Conservation (phyloP, 2,329 filamentous ascomycete species). For the Atkinsonella texensis region DNA sequence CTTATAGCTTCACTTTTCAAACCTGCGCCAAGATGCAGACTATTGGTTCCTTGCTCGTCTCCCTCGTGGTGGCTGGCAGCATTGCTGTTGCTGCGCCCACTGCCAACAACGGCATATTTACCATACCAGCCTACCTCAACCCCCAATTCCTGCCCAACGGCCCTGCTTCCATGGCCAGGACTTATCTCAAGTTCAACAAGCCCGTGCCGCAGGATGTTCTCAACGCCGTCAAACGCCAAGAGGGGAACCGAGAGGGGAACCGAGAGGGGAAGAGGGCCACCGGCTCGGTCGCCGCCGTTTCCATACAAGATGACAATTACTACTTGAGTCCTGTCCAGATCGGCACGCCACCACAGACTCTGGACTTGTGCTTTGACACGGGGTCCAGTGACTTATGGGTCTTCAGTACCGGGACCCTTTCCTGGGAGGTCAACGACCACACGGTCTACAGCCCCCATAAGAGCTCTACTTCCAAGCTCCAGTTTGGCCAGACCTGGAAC, state of each 20-base stretch:
- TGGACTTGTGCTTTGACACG: constrained; percentile 13
- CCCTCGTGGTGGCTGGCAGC: constrained; percentile 10
- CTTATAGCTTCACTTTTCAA: neutral
- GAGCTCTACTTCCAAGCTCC: constrained; percentile 25
- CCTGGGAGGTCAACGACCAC: constrained; percentile 25
- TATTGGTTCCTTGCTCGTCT: constrained; percentile 11
- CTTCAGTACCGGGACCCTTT: constrained; percentile 31
- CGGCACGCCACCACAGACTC: constrained; percentile 11
- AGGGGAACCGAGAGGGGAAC: no score
- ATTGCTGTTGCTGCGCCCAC: constrained; percentile 8
- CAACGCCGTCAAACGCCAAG: neutral
- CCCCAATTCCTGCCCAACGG: constrained; percentile 6
- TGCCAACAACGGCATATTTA: neutral
- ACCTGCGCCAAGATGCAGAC: constrained; percentile 9
- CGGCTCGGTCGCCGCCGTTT: constrained; percentile 7
- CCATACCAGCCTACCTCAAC: constrained; percentile 8
- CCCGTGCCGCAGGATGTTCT: constrained; percentile 7
- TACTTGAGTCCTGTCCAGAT: constrained; percentile 11
- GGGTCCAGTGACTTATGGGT: constrained; percentile 18
- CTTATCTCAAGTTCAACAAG: constrained; percentile 9
- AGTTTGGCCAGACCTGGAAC: constrained; percentile 27
- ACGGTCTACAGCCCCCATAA: constrained; percentile 25
- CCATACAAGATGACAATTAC: constrained; percentile 8
- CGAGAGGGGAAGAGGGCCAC: neutral
- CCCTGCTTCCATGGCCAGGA: constrained; percentile 9